Base-by-base conservation (phyloP, 139 green algal species). In the Closterium sp. region DNA sequence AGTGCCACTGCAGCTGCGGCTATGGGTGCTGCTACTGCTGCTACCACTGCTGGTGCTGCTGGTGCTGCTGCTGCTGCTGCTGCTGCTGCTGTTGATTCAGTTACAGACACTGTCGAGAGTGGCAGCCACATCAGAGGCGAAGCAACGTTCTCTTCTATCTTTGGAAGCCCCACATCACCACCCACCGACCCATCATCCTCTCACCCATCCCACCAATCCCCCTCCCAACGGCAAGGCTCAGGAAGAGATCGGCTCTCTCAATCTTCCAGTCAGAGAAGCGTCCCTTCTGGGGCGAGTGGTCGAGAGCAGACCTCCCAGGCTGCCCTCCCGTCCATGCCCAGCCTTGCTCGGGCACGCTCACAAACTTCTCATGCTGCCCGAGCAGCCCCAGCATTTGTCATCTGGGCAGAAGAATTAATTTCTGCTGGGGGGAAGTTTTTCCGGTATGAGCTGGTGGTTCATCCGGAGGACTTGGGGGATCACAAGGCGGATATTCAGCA, bases 381-480 rank as follows among this genome's bases (percentile, higher is more conserved):
- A 28, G 34, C 38, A 4, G 29, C 38, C 34, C 88, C 88, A 28
- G 88, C 88, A 2, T 90, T 90, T 24, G 29, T 90, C 24, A 90
- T 90, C 0, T 79, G 29, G 28, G 88, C 88, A 30, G 88, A 90
- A 87, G 85, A 31, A 31, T 29, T 31, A 17, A 87, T 31, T 29
- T 30, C 85, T 19, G 28, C 22, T 0, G 85, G 85, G 19, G 85
- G 28, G 0, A 70, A 17, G 10, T 90, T 29, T 79, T 90, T 86
- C 88, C 22, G 29, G n/a, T 90, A 90, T 79, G 88, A 90, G 88
- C n/a, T 90, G 27, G 88, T 90, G 88, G 34, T 79, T 9, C 88
- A 90, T 79, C 88, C 88, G 2, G 88, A 90, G 88, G 88, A 90
- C 29, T 1, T 90, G n/a, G 88, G 88, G n/a, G n/a, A 29, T 17